Conservation (phyloP, 345 rosid species). For the Geranium rotundifolium region DNA sequence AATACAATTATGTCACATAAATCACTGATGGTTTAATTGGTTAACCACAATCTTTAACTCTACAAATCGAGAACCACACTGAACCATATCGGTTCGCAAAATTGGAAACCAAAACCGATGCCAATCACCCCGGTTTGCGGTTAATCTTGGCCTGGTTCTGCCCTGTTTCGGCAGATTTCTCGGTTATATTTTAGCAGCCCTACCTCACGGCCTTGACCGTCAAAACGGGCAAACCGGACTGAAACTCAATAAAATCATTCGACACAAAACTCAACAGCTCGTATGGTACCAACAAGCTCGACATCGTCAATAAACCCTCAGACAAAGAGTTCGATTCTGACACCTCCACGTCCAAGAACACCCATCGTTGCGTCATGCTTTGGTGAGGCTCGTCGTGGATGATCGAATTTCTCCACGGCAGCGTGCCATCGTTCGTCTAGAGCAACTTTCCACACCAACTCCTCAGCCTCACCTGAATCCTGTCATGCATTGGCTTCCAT, state of each 20-base stretch:
- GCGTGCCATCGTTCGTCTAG: slow-evolving; percentile 78
- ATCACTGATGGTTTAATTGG: no score
- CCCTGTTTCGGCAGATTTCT: no score
- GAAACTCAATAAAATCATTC: not conserved
- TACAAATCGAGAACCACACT: no score
- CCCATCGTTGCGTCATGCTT: slow-evolving; percentile 52
- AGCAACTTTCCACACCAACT: slow-evolving; percentile 64
- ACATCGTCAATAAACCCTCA: slow-evolving; percentile 44
- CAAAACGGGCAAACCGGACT: not conserved
- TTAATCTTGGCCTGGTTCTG: no score
- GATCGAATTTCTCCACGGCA: slow-evolving; percentile 85
- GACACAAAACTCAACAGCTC: slow-evolving; percentile 11
- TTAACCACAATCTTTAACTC: no score
- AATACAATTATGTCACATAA: no score
- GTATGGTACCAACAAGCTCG: slow-evolving; percentile 38
- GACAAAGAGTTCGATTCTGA: slow-evolving; percentile 27
- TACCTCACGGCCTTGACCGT: not conserved
- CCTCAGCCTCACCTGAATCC: slow-evolving; percentile 46
- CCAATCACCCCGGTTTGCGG: no score
- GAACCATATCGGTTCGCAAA: no score
- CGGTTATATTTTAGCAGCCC: no score
- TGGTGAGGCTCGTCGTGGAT: slow-evolving; percentile 74
- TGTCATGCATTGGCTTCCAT: no score
- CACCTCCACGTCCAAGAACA: slow-evolving; percentile 67
- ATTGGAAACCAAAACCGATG: no score